Base-by-base conservation (phyloP, 2,329 filamentous ascomycete species). In the Calcarisporium arbuscula region DNA sequence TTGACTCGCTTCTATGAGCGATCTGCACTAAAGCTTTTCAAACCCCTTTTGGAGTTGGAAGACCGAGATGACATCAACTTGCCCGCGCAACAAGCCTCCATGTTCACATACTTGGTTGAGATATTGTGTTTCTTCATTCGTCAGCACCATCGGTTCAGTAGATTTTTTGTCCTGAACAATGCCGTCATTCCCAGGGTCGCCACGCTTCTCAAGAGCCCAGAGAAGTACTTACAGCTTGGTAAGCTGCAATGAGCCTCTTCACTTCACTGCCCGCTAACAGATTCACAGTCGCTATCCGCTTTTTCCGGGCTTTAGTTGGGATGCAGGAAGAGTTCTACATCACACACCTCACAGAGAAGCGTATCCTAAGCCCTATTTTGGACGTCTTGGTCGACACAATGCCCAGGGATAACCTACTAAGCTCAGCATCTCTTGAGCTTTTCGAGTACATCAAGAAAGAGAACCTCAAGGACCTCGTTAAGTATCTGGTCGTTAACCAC, bases 221-320 rank as follows among this genome's bases (percentile, higher is more conserved):
- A 96, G 60, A 96, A 96, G 65, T 89, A 95, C 56, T 65, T 98
- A 44, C 89, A 90, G 60, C 74, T 98, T 28, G 85, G 85, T 89
- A 65, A 60, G 80, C 19, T 23, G 16, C 9, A 16, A 10, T 36
- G 16, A 12, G 9, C 18, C 30, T 11, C 19, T 17, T 5, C 12
- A 20, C 17, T 20, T 20, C 12, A 15, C 17, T 26, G 9, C 20
- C 5, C 16, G 12, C 16, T 58, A 48, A 58, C 35, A n/a, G 7
- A 16, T 22, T 20, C 17, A 5, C 38, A 89, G 85, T 87, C 49
- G 86, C 89, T 6, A 74, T 98, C 46, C 92, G 95, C 55, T 95
- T 95, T 63, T 90, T 96, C 65, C 84, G 90, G 21, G 85, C 85
- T 28, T 76, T 94, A 41, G 74, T 95, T 38, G 80, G 80, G 29